A percentile compares a stretch with the other conserved stretches of the same genome.
These are phyloP conservation scores for Nicotiana obtusifolia DNA, from an alignment of 257 asterid genomes.

Conservation along the genomic window DNA sequence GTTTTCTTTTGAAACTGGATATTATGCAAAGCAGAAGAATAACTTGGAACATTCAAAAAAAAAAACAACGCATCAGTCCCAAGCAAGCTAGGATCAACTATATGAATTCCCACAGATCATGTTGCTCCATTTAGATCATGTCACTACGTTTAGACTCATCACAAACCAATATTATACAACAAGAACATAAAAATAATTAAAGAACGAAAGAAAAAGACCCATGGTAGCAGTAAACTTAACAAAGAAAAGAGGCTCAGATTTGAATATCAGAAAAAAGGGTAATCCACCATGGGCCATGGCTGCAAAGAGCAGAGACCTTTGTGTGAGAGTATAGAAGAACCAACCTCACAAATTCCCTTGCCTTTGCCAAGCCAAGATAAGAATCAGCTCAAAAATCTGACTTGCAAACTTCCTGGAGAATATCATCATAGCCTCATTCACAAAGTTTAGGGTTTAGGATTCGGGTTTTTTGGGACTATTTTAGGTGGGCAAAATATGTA, in stretches of 20 bases:
- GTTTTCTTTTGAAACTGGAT: too few species aligned
- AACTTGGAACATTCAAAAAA: too few species aligned
- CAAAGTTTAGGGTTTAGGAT: neutral
- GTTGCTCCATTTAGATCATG: too few species aligned
- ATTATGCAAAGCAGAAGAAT: too few species aligned
- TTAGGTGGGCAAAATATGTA: neutral
- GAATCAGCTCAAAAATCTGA: slow-evolving; percentile 1
- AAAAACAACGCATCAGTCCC: too few species aligned
- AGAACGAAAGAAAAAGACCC: neutral
- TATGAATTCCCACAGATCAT: too few species aligned
- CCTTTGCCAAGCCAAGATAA: slow-evolving; percentile 23
- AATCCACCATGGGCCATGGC: slow-evolving; percentile 6
- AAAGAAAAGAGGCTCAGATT: slow-evolving; percentile 1
- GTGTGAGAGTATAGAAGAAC: neutral
- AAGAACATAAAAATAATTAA: neutral
- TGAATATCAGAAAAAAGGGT: neutral
- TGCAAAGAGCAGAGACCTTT: neutral
- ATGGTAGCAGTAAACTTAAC: neutral
- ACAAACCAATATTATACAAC: too few species aligned
- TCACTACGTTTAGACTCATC: too few species aligned
- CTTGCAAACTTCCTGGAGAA: neutral
- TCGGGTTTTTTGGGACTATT: neutral
- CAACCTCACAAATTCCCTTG: neutral
- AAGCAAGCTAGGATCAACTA: too few species aligned
- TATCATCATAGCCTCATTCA: slow-evolving; percentile 22